Evolutionary conservation across 345 rosid species (phyloP).

Genomic region (Moringa oleifera): DNA sequence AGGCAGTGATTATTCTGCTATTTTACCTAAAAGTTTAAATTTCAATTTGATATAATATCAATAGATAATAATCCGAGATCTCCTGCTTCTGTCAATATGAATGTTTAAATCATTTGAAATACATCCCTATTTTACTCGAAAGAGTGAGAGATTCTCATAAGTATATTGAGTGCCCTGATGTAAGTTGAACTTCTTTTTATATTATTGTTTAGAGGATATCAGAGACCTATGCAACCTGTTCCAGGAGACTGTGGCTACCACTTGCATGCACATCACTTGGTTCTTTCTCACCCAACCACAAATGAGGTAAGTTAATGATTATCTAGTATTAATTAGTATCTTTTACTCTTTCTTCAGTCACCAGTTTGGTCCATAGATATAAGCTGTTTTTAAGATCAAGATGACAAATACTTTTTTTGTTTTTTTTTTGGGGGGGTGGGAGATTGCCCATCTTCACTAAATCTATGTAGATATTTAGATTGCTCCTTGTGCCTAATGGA

Average conservation of each 20-base stretch:
- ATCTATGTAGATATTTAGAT: not conserved
- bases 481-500: not conserved
- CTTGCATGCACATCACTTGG: conserved; percentile 73
- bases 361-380: not conserved
- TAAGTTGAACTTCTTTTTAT: not conserved
- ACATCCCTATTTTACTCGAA: not conserved
- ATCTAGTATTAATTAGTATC: not conserved
- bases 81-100: not conserved
- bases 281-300: conserved; percentile 48
- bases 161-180: not conserved
- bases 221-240: conserved; percentile 58
- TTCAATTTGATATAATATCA: no score
- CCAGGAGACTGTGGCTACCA: conserved; percentile 88
- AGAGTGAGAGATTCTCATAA: not conserved
- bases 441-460: not conserved
- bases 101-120: not conserved
- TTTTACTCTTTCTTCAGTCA: no score
- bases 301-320: conserved; percentile 37
- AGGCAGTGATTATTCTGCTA: no score
- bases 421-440: no score
- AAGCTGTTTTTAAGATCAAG: not conserved
- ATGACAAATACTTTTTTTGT: not conserved
- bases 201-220: conserved; percentile 51
- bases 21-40: no score
- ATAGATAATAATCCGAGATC: not conserved